Conservation (phyloP, 306 rosid species). For the Styphnolobium japonicum region DNA sequence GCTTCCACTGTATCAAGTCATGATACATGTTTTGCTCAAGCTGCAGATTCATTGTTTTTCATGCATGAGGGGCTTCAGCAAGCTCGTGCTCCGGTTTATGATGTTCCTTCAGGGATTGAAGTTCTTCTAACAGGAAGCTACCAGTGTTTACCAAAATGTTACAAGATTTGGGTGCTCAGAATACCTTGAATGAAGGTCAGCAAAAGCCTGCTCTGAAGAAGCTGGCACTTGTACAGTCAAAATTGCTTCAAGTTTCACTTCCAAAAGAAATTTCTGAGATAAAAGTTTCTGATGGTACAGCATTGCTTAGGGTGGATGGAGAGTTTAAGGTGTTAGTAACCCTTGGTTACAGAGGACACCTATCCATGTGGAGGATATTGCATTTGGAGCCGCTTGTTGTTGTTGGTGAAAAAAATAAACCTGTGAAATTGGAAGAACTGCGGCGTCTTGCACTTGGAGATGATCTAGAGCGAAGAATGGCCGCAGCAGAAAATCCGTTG, state of each 20-base stretch:
- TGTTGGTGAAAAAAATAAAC: slow-evolving; percentile 80
- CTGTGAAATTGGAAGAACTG: slow-evolving; percentile 63
- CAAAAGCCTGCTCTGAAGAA: slow-evolving; percentile 90
- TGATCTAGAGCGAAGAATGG: slow-evolving; percentile 98
- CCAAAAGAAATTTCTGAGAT: slow-evolving; percentile 84
- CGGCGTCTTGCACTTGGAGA: slow-evolving; percentile 78
- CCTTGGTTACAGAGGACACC: slow-evolving; percentile 93
- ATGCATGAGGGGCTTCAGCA: slow-evolving; percentile 99
- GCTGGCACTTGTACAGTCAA: slow-evolving; percentile 85
- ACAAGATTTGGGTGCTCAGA: slow-evolving; percentile 79
- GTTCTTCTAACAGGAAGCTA: slow-evolving; percentile 83
- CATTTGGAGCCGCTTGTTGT: slow-evolving; percentile 94
- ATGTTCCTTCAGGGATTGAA: slow-evolving; percentile 93
- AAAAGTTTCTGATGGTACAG: slow-evolving; percentile 78
- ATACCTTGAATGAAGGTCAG: slow-evolving; percentile 68
- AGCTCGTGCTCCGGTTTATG: slow-evolving; percentile 97
- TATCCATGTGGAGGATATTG: slow-evolving; percentile 96
- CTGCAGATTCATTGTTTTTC: slow-evolving; percentile 95
- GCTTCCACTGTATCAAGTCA: slow-evolving; percentile 89
- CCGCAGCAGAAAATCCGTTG: slow-evolving; percentile 86
- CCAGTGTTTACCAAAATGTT: slow-evolving; percentile 84
- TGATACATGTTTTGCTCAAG: slow-evolving; percentile 91
- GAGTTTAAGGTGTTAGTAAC: slow-evolving; percentile 89
- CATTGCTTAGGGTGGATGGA: slow-evolving; percentile 73
- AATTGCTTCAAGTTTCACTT: slow-evolving; percentile 71